These are phyloP conservation scores for Amoeboaphelidium protococcarum DNA, from an alignment of 371 early-diverging fungal genomes.

Conservation along the genomic window DNA sequence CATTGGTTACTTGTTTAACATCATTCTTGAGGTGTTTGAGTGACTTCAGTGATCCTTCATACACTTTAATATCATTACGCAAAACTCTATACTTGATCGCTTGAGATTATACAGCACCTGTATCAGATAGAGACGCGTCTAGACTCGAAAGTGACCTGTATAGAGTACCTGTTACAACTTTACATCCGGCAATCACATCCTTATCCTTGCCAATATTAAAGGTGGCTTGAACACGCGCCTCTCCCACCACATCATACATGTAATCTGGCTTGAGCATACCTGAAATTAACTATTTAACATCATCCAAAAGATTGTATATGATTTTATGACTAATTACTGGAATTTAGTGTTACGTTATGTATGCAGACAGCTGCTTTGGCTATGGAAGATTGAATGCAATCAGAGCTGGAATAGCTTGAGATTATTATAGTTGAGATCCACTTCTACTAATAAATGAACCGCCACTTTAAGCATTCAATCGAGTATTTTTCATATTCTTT, in stretches of 20 bases:
- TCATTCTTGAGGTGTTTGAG: constrained; percentile 65
- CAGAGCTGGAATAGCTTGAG: constrained; percentile 15
- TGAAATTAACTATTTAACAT: constrained; percentile 42
- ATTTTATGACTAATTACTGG: constrained; percentile 35
- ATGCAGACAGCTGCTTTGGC: constrained; percentile 33
- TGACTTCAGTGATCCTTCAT: constrained; percentile 14
- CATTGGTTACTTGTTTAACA: constrained; percentile 55
- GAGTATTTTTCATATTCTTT: not conserved
- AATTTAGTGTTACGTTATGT: constrained; percentile 33
- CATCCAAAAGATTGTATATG: constrained; percentile 72
- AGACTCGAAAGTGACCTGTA: not conserved
- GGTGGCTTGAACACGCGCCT: constrained; percentile 51
- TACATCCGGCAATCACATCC: constrained; percentile 56
- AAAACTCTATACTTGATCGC: not conserved
- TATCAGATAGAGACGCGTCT: not conserved
- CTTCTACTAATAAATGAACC: not conserved
- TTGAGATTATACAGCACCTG: not conserved
- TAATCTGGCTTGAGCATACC: constrained; percentile 49
- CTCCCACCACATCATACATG: constrained; percentile 46
- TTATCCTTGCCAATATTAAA: constrained; percentile 30
- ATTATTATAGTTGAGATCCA: not conserved
- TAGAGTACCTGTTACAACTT: constrained; percentile 45
- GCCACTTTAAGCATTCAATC: not conserved
- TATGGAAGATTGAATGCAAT: constrained; percentile 66
- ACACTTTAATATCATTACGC: constrained; percentile 1